Conservation (phyloP, 2,329 filamentous ascomycete species). For the Monosporascus sp. region DNA sequence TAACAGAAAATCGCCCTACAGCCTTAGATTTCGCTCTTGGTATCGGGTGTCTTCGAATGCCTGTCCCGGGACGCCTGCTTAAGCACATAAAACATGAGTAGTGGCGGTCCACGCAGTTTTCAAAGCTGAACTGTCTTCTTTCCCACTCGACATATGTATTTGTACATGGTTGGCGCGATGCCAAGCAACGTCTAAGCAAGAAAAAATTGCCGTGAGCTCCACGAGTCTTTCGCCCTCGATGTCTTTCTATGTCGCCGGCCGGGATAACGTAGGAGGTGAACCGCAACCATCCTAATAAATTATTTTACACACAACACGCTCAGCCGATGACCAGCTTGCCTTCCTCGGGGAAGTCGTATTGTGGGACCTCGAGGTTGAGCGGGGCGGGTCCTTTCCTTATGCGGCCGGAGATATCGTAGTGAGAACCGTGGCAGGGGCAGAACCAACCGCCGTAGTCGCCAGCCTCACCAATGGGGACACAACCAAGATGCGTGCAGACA, state of each 20-base stretch:
- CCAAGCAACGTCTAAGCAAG: constrained; percentile 25
- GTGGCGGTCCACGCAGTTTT: background rate
- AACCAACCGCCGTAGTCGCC: constrained; percentile 99
- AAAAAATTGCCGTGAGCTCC: background rate
- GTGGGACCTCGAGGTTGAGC: constrained; percentile 92
- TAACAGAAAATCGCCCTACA: too few relatives aligned
- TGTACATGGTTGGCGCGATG: constrained; percentile 24
- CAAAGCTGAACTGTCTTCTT: background rate
- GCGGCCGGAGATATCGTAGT: constrained; percentile 99
- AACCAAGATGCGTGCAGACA: constrained; percentile 98
- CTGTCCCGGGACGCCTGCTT: background rate
- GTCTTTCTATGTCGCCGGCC: background rate
- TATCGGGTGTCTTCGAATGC: too few relatives aligned
- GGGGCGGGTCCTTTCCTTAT: constrained; percentile 96
- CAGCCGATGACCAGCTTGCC: constrained; percentile 91
- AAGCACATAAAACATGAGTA: background rate
- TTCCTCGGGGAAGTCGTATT: constrained; percentile 90
- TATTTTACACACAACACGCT: constrained; percentile 28
- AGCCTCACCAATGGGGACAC: constrained; percentile 97
- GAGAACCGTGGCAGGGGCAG: constrained; percentile 99
- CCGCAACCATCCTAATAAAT: constrained; percentile 19
- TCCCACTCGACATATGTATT: constrained; percentile 22
- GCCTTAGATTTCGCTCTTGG: too few relatives aligned
- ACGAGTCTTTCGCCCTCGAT: background rate
- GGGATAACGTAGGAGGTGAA: background rate